A percentile compares a stretch with the other conserved stretches of the same genome.
Evolutionary conservation across 2,329 filamentous ascomycete species (phyloP).

Genomic region (Waltergamsia citrina): DNA sequence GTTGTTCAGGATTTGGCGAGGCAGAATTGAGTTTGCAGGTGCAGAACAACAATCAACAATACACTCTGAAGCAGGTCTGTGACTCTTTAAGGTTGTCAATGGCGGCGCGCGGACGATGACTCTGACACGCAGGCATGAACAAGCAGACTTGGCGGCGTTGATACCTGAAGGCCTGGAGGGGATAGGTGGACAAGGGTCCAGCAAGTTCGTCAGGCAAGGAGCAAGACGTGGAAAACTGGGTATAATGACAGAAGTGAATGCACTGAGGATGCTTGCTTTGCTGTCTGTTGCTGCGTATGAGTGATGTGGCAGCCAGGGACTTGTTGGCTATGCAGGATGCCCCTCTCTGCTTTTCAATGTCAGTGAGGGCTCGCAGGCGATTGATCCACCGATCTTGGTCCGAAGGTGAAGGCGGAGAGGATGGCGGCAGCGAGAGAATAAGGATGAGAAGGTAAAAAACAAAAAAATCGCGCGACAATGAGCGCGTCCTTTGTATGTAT

Average conservation of each 20-base stretch:
- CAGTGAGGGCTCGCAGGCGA: background rate
- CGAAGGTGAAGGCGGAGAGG: background rate
- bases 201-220: no score
- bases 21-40: no score
- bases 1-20: no score
- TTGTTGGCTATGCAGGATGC: conserved; percentile 3
- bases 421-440: background rate
- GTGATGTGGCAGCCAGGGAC: conserved; percentile 7
- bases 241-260: background rate
- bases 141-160: background rate
- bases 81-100: conserved; percentile 1
- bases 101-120: background rate
- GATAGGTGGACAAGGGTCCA: background rate
- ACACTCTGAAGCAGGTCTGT: no score
- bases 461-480: background rate
- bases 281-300: conserved; percentile 2
- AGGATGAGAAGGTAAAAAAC: background rate
- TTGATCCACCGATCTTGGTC: background rate
- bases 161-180: conserved; percentile 1
- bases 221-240: background rate
- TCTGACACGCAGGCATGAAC: conserved; percentile 2
- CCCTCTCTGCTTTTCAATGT: conserved; percentile 1
- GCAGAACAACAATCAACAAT: no score
- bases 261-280: background rate
- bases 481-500: no score